Base-by-base conservation (phyloP, 148 eudicot species). In the Dysphania ambrosioides region DNA sequence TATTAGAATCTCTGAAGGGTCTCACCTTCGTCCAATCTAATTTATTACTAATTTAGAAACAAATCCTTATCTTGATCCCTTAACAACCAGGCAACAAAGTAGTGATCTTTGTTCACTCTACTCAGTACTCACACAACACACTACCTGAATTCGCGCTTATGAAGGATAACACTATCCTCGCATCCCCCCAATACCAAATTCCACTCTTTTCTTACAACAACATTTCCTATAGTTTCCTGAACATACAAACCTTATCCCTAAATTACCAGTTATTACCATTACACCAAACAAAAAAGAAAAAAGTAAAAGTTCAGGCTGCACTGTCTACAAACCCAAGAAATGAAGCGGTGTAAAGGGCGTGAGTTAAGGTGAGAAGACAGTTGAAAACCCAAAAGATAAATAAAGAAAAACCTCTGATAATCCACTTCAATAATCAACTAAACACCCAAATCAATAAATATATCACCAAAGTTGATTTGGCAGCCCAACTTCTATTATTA, bases 261-360 rank as follows among this genome's bases (percentile, higher is more conserved):
- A 47, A 66, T 21, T 21, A 36, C 19, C 49, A 9, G 19, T 60
- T 31, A 47, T 27, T 41, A 59, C 68, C 38, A n/a, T 15, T 31
- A 72, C 56, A 72, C 61, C 35, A 26, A 10, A 55, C 41, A 65
- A 34, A 63, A 63, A 36, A 38, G 69, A 10, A 53, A n/a, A 56
- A 35, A 60, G 75, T 71, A 62, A 51, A 77, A 24, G 27, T 15
- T 49, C 63, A 32, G 44, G n/a, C 42, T 8, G 64, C n/a, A n/a
- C n/a, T 64, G 70, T 49, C 70, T 44, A 64, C 60, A 16, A 66
- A 55, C 57, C 55, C 61, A 62, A 29, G 4, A 42, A 42, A 42
- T 42, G 47, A 42, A 42, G 47, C n/a, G n/a, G n/a, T n/a, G n/a
- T n/a, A n/a, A 72, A 72, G 66, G 71, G 71, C 71, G 42, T 29